Evolutionary conservation across 2,329 filamentous ascomycete genomes (phyloP), one percentile per base, ranked within the genome.

Genomic region (Leptographium galeiforme): DNA sequence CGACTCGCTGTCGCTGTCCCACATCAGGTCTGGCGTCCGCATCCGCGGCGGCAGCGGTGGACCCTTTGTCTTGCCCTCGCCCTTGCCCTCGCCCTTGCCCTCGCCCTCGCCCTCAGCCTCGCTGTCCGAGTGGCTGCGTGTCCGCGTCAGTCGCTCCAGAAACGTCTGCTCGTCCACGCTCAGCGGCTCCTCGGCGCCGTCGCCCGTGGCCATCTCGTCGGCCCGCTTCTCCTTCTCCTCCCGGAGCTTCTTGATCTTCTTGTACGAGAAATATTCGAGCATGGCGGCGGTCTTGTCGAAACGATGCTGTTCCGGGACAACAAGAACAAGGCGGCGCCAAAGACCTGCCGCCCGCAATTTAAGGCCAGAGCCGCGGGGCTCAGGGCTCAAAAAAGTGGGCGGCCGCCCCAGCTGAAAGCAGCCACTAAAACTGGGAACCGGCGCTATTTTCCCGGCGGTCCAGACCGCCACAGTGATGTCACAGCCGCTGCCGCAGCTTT

Each of bases 201-300:
- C 40, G 18, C 8, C 11, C 7, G 18, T 11, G 10, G 8, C 41
- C 47, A 51, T 19, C 16, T 59, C 58, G 38, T 59, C 59, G 16
- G 61, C 57, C 30, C 62, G 57, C 53, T 64, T 63, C 43, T 64
- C 63, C 6, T 62, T 67, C 55, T 79, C 71, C 2, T 69, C 73
- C 60, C 71, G 73, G 63, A 76, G 68, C 66, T 82, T 80, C 68
- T 82, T 83, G 62, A 74, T 68, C 64, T 82, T 84, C 64, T 78
- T 82, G 69, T 75, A 77, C 39, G 72, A 68, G 59, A 84, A 76
- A 65, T 79, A 83, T 65, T 84, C 79, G 57, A 84, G 63, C 81
- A 84, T 84, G 49, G 18, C 30, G 25, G 41, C 18, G 18, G 41
- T 38, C 19, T 30, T 30, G 7, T 14, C 2, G 4, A 8, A 11